These are phyloP conservation scores for Durio zibethinus DNA, from an alignment of 345 rosid genomes.

Conservation along the genomic window DNA sequence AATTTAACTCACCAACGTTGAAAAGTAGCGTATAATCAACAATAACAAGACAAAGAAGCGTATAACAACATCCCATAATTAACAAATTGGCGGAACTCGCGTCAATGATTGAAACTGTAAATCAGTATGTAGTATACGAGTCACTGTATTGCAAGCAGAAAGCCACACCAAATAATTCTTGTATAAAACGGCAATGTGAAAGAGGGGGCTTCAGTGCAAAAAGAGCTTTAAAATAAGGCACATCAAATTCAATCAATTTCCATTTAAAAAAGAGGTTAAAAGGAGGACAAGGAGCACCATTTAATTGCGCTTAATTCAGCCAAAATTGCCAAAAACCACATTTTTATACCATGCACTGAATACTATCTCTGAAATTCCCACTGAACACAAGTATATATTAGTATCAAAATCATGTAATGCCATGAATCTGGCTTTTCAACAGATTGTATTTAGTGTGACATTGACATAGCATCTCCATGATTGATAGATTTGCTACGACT, in stretches of 20 bases:
- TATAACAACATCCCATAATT: not conserved
- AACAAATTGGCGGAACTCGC: no score
- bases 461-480: not conserved
- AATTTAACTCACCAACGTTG: no score
- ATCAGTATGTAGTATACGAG: not conserved
- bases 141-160: not conserved
- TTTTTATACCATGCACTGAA: not conserved
- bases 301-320: not conserved
- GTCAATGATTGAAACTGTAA: not conserved
- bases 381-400: not conserved
- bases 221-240: not conserved
- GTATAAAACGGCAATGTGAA: not conserved
- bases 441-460: not conserved
- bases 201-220: not conserved
- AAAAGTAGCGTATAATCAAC: no score
- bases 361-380: not conserved
- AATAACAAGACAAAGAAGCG: no score
- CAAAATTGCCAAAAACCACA: not conserved
- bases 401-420: not conserved
- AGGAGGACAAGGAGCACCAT: not conserved
- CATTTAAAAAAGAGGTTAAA: not conserved
- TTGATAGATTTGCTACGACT: not conserved
- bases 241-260: not conserved
- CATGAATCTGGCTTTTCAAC: not conserved
- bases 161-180: not conserved